These are phyloP conservation scores for Daldinia grandis DNA, from an alignment of 495 filamentous ascomycete species.

Conservation along the genomic window DNA sequence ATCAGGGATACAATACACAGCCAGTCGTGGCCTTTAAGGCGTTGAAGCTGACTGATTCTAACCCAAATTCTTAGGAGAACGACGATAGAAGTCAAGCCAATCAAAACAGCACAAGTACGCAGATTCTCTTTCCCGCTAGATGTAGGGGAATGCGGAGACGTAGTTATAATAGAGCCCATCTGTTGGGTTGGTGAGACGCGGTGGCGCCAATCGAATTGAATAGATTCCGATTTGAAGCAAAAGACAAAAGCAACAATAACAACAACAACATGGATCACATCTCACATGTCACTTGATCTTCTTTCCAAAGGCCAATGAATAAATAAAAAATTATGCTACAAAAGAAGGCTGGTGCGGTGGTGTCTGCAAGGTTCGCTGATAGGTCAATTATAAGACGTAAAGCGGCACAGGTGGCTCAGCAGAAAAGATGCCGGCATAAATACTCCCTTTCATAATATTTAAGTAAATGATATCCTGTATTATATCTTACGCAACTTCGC, in stretches of 20 bases:
- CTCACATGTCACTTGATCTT: background rate
- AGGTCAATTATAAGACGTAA: background rate
- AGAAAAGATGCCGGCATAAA: background rate
- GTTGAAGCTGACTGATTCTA: background rate
- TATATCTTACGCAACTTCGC: background rate
- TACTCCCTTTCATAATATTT: background rate
- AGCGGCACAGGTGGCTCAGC: background rate
- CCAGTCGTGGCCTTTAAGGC: background rate
- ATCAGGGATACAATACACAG: background rate
- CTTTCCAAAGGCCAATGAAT: background rate
- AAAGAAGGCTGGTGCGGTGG: background rate
- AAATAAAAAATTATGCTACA: background rate
- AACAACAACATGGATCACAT: background rate
- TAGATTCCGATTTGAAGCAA: background rate
- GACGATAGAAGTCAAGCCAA: background rate
- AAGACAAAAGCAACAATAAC: background rate
- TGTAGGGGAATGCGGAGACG: background rate
- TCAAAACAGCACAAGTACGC: background rate
- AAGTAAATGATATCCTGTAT: background rate
- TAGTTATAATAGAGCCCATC: background rate
- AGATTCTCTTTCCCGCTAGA: background rate
- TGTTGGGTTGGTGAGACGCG: background rate
- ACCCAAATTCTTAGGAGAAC: background rate
- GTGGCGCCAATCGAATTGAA: background rate
- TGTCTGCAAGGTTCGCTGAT: background rate